Evolutionary conservation across 768 basidiomycete genomes (phyloP), one percentile per base, ranked within the genome.

Genomic region (Tricholomella constricta): DNA sequence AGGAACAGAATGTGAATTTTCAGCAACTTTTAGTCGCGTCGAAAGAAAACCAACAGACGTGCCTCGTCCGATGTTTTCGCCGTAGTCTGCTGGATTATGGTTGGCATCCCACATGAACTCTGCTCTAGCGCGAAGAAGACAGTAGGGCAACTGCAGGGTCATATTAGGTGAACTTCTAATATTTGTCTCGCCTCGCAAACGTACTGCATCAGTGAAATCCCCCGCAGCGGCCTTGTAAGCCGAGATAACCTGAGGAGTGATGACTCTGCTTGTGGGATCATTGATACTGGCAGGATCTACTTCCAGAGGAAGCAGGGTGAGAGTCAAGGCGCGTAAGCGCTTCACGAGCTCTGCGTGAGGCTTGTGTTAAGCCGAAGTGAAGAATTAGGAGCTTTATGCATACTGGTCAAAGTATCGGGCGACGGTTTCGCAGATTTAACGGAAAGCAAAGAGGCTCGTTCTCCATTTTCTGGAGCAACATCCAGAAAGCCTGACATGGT

Each of bases 61-160:
- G 84, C 91, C 92, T 70, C 94, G 78, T 59, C 88, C 84, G 15
- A 81, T 60, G 59, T 94, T 94, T 72, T 97, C 94, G 40, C 84
- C 91, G 64, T 88, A 91, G 65, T 96, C 89, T 3, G 93, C 88
- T 26, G 90, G 83, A 67, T 93, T 84, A 44, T 82, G 77, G 59
- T 87, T 84, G 5, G 91, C 91, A 66, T 95, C 92, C 70, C 78
- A 82, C 69, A 90, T 79, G 59, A 95, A 97, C 52, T 88, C 83
- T 20, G 84, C 85, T 43, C 87, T 79, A 4, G 92, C 89, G 47
- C 87, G 80, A 19, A 92, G 73, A 7, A 94, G 79, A 60, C 84
- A 86, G 60, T 91, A 94, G 0, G 90, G 89, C n/a, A 93, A 78
- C 89, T 92, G 60, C 5, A 22, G 26, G 31, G 9, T 14, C 9